Evolutionary conservation across 768 basidiomycete genomes (phyloP).

Genomic region (Phlegmacium glaucopus): DNA sequence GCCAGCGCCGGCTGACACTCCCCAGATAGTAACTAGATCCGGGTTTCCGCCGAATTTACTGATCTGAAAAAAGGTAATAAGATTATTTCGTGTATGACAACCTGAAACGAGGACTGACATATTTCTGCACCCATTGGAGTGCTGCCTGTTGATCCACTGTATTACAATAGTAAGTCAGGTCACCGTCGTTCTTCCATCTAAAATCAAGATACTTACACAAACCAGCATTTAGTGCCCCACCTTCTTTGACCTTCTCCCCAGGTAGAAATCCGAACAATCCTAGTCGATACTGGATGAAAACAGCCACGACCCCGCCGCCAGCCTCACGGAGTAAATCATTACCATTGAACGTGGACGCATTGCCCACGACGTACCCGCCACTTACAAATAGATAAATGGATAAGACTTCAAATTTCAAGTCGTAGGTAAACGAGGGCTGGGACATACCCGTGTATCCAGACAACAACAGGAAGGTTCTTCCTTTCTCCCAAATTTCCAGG

Average conservation of each 20-base stretch:
- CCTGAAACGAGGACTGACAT: too few relatives aligned
- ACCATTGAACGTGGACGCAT: constrained; percentile 27
- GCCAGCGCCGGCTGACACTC: constrained; percentile 43
- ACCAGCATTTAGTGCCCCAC: constrained; percentile 46
- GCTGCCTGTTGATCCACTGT: too few relatives aligned
- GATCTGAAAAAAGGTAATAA: constrained; percentile 24
- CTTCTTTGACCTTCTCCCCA: too few relatives aligned
- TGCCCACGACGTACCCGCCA: constrained; percentile 31
- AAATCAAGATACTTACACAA: constrained; percentile 40
- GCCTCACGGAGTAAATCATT: constrained; percentile 35
- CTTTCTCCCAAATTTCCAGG: constrained; percentile 27
- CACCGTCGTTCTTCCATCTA: background rate
- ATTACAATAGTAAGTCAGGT: too few relatives aligned
- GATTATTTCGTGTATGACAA: background rate
- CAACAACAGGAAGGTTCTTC: constrained; percentile 33
- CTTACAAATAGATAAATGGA: constrained; percentile 6
- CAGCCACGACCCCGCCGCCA: constrained; percentile 31
- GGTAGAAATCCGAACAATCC: constrained; percentile 48
- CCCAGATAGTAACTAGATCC: constrained; percentile 38
- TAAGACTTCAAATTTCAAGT: background rate
- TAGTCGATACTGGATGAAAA: constrained; percentile 41
- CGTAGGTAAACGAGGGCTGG: background rate
- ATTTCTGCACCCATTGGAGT: too few relatives aligned
- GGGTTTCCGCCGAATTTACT: constrained; percentile 39
- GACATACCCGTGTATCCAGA: constrained; percentile 42